phyloP scores from a whole-genome alignment of 106 monocot species.

The Dendrobium catenatum region DNA sequence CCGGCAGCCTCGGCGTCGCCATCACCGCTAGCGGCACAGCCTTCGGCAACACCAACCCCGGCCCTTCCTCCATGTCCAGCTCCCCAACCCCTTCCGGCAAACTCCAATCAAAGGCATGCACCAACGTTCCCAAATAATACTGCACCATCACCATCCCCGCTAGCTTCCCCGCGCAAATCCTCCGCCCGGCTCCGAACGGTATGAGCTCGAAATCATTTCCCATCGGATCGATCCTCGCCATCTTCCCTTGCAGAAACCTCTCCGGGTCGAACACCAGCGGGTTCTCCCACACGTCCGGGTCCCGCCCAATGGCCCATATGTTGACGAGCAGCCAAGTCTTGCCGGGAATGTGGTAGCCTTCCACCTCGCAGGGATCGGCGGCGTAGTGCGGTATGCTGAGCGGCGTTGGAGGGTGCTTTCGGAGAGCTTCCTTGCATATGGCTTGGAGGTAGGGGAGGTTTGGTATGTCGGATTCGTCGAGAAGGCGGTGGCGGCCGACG shows the following conservation, averaged over 20 bases:
- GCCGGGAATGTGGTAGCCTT: constrained; percentile 25
- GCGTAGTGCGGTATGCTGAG: constrained; percentile 29
- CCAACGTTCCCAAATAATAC: constrained; percentile 12
- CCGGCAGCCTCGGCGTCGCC: neutral
- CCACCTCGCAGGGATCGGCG: constrained; percentile 12
- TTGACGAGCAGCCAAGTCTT: constrained; percentile 24
- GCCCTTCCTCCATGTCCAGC: constrained; percentile 16
- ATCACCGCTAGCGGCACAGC: constrained; percentile 12
- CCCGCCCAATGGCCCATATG: constrained; percentile 33
- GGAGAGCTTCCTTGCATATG: constrained; percentile 30
- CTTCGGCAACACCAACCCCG: constrained; percentile 26
- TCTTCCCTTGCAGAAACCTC: constrained; percentile 22
- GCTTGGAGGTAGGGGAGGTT: constrained; percentile 28
- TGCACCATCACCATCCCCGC: constrained; percentile 9
- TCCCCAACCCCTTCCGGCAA: constrained; percentile 6
- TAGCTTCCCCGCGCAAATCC: constrained; percentile 15
- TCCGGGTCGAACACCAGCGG: constrained; percentile 29
- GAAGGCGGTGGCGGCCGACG: constrained; percentile 6
- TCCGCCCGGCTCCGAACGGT: constrained; percentile 16
- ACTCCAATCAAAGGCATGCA: constrained; percentile 29
- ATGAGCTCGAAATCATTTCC: constrained; percentile 13
- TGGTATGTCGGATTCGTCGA: constrained; percentile 30
- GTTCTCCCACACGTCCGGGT: constrained; percentile 28
- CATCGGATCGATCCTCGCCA: neutral
- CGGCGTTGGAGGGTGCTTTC: constrained; percentile 31